These are phyloP conservation scores for Tephrocybe sp. DNA, from an alignment of 768 basidiomycete genomes.

Conservation along the genomic window DNA sequence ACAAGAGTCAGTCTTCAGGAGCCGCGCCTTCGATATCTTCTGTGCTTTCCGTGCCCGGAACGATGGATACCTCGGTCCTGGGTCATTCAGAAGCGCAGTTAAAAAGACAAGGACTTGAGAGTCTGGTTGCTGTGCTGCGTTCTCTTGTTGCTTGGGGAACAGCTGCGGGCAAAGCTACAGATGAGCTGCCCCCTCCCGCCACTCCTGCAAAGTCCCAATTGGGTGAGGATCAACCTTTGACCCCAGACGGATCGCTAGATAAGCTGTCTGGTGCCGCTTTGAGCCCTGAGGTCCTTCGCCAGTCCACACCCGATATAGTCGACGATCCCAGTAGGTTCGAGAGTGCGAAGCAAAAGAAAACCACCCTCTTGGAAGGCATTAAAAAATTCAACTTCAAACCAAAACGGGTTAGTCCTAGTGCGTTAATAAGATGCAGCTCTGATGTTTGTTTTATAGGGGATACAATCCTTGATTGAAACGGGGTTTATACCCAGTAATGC, in stretches of 20 bases:
- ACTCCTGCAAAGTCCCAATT: constrained; percentile 40
- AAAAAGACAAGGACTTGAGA: constrained; percentile 91
- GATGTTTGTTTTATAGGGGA: constrained; percentile 51
- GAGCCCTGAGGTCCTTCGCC: constrained; percentile 57
- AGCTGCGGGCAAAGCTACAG: constrained; percentile 41
- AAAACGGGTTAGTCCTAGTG: constrained; percentile 65
- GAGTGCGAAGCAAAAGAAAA: constrained; percentile 95
- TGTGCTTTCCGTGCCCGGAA: constrained; percentile 61
- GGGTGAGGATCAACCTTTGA: constrained; percentile 53
- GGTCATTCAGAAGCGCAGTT: constrained; percentile 82
- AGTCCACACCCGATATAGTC: constrained; percentile 71
- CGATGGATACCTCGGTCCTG: constrained; percentile 62
- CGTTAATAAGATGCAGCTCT: background rate
- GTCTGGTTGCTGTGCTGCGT: constrained; percentile 81
- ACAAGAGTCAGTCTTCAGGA: constrained; percentile 37
- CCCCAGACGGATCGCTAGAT: constrained; percentile 57
- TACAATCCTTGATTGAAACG: constrained; percentile 82
- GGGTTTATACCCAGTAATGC: constrained; percentile 77
- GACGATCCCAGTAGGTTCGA: constrained; percentile 94
- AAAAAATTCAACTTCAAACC: constrained; percentile 99
- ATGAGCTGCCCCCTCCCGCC: constrained; percentile 30
- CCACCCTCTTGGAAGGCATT: constrained; percentile 89
- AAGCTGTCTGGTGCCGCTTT: constrained; percentile 42
- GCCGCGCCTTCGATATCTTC: constrained; percentile 59
- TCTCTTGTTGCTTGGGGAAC: constrained; percentile 93